A percentile compares a stretch with the other conserved stretches of the same genome.
Conservation (phyloP, 768 basidiomycete genomes). For the Rhizopogon roseolus region DNA sequence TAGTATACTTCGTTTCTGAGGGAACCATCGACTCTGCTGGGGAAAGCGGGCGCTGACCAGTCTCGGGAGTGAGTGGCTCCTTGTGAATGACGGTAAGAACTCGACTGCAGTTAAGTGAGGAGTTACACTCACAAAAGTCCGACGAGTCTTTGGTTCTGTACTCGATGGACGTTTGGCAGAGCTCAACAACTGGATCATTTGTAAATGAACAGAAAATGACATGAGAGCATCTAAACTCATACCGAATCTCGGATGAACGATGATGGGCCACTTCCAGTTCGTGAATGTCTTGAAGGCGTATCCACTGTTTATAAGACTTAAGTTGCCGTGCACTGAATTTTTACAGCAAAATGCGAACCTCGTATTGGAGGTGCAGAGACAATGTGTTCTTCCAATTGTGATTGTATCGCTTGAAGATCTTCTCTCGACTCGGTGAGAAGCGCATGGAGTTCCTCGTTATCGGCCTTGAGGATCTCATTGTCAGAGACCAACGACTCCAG, state of each 20-base stretch:
- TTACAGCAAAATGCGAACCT: slow-evolving; percentile 25
- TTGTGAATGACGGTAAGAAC: slow-evolving; percentile 7
- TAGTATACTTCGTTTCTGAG: slow-evolving; percentile 22
- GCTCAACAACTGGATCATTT: slow-evolving; percentile 18
- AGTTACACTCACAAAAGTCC: slow-evolving; percentile 28
- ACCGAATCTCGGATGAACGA: slow-evolving; percentile 39
- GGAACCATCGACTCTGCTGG: slow-evolving; percentile 30
- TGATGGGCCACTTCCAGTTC: slow-evolving; percentile 40
- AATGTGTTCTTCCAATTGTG: slow-evolving; percentile 72
- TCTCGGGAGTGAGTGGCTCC: slow-evolving; percentile 45
- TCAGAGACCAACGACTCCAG: slow-evolving; percentile 84
- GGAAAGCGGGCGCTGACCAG: slow-evolving; percentile 36
- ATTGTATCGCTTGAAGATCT: slow-evolving; percentile 62
- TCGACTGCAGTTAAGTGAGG: no score
- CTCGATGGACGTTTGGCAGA: slow-evolving; percentile 29
- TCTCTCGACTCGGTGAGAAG: slow-evolving; percentile 74
- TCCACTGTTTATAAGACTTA: slow-evolving; percentile 18
- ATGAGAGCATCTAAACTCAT: slow-evolving; percentile 26
- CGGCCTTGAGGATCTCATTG: slow-evolving; percentile 77
- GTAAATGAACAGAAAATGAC: slow-evolving; percentile 21
- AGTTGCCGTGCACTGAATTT: neutral
- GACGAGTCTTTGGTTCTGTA: slow-evolving; percentile 26
- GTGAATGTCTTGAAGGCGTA: slow-evolving; percentile 33
- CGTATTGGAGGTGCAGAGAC: slow-evolving; percentile 42
- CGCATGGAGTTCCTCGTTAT: slow-evolving; percentile 74